Base-by-base conservation (phyloP, 176 grass and related monocot genomes). In the Zea luxurians region DNA sequence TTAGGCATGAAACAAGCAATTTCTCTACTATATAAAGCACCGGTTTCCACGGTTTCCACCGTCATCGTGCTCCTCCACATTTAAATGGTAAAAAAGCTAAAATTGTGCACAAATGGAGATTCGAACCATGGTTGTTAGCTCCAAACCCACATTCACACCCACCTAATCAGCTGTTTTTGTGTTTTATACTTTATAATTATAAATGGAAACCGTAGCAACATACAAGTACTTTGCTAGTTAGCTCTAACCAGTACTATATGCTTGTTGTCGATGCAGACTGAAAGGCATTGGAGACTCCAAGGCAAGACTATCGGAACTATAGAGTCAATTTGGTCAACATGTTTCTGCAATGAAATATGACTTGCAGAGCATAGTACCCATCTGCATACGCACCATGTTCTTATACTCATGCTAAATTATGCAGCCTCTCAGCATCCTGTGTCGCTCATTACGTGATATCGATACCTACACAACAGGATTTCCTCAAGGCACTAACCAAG, bases 401-500 rank as follows among this genome's bases (percentile, higher is more conserved):
- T 88, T 76, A 84, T 48, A 58, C 41, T 45, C 70, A 16, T 41
- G 80, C 54, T 85, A 57, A 80, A 68, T 79, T 69, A 82, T 87
- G 66, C 84, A 98, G 95, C 95, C 95, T 66, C 87, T 98, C 64
- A 94, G 89, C 77, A 92, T 92, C 61, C 46, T 98, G 41, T 98
- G 95, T 46, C 89, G 64, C 74, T 90, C 85, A 0, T 80, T 98
- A 49, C 70, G 74, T 77, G 91, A 92, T 46, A 94, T 98, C 52
- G 91, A 98, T 84, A 92, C 86, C 69, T 98, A 94, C 82, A 98
- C 91, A 48, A 88, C 82, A 52, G 91, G 95, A 67, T 92, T 98
- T 82, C 91, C 91, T 72, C 77, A 83, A 86, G 95, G 95, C 36
- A 93, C 90, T 61, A 93, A 82, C 16, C 82, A 83, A 74, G 96